phyloP scores from a whole-genome alignment of 2,329 filamentous ascomycete genomes.

The Tolypocladium endophyticum region DNA sequence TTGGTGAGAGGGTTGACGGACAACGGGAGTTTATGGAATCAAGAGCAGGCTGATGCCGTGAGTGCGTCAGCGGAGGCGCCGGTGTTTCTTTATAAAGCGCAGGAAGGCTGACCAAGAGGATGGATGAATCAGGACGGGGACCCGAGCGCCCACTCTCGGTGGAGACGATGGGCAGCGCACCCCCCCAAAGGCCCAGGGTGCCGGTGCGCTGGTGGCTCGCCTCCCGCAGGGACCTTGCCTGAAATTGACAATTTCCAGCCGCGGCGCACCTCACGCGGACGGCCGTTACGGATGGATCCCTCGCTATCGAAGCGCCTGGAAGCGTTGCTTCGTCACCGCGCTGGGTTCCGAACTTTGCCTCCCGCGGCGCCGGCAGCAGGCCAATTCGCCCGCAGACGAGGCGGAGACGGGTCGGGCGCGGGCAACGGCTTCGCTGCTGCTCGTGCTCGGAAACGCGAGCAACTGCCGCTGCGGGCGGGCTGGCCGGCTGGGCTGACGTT shows the following conservation, averaged over 20 bases:
- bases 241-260: not conserved
- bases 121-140: not conserved
- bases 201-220: not conserved
- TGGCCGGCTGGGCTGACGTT: not conserved
- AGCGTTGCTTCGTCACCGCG: not conserved
- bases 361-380: not conserved
- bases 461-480: not conserved
- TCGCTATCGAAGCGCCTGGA: constrained; percentile 1
- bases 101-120: not conserved
- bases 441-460: not conserved
- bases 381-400: not conserved
- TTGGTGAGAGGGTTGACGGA: not conserved
- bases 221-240: constrained; percentile 1
- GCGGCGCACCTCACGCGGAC: not conserved
- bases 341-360: not conserved
- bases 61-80: constrained; percentile 5
- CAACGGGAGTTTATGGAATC: not conserved
- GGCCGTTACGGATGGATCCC: not conserved
- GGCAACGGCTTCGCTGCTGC: not conserved
- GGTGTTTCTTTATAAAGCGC: constrained; percentile 2
- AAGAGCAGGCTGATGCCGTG: constrained; percentile 1
- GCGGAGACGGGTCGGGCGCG: not conserved
- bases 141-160: not conserved
- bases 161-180: not conserved
- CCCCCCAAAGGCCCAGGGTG: not conserved